Base-by-base conservation (phyloP, 306 rosid genomes). In the Vicia faba region DNA sequence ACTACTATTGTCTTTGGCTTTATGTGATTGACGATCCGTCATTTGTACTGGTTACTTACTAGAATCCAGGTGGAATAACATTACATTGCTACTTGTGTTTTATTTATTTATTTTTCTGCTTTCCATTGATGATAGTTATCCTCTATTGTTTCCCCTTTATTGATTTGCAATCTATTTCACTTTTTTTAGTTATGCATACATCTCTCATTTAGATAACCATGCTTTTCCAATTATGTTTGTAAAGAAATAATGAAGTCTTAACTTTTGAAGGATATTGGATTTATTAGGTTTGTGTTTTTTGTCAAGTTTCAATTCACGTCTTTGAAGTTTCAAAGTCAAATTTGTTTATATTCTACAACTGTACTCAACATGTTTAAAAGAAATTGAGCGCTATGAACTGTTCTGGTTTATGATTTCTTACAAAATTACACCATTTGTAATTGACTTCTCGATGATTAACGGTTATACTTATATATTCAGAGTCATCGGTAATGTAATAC, bases 381-480 rank as follows among this genome's bases (percentile, higher is more conserved):
- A 14, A 66, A n/a, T 31, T 60, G 46, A 0, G 39, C 46, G 49
- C 36, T 48, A 48, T 29, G 33, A n/a, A 70, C 38, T 46, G 38
- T n/a, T 61, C 2, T 71, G 54, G 41, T 61, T 71, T 49, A 5
- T 38, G 19, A 28, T 38, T 5, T 50, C 29, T 51, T 51, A 18
- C 43, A 8, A 4, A 72, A 63, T 54, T 53, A 31, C 45, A 39
- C 11, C 10, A 10, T 36, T 62, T 51, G 77, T 73, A 13, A 15
- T 29, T 28, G 63, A 50, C 15, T 39, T 28, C 57, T 53, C 23
- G 41, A 55, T 39, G 59, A 55, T 33, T 59, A 20, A 3, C 25
- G 28, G 20, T 44, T 65, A 19, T 56, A 31, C 45, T 44, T 73
- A n/a, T 56, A 31, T 55, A 18, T 63, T 53, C 13, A 64, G 49